Conservation (phyloP, 2,329 filamentous ascomycete genomes). For the Cryoendolithus antarcticus region DNA sequence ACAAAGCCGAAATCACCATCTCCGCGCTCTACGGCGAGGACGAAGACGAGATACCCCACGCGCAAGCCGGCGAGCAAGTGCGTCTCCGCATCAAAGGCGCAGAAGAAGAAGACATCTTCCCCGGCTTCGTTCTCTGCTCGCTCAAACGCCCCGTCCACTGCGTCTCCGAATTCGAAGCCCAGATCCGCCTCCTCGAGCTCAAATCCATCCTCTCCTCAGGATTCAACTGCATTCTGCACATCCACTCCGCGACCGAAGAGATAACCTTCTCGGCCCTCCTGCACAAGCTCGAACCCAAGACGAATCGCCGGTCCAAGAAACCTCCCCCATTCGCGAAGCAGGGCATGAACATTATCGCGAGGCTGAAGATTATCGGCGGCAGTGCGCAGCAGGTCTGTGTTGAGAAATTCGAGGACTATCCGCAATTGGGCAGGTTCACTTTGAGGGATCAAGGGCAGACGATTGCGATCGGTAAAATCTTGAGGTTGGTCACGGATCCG, state of each 20-base stretch:
- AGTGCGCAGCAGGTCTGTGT: constrained; percentile 73
- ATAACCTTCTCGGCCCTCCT: constrained; percentile 80
- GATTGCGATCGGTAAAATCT: constrained; percentile 98
- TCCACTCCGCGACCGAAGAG: constrained; percentile 95
- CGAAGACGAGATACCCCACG: constrained; percentile 74
- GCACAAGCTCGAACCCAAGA: constrained; percentile 93
- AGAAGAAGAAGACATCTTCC: constrained; percentile 93
- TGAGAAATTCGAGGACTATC: constrained; percentile 90
- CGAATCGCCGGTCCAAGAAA: constrained; percentile 81
- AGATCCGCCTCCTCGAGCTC: constrained; percentile 88
- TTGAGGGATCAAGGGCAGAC: constrained; percentile 87
- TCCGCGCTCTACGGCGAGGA: constrained; percentile 87
- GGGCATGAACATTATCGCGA: constrained; percentile 77
- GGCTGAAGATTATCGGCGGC: constrained; percentile 74
- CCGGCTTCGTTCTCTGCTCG: constrained; percentile 92
- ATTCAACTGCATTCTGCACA: constrained; percentile 95
- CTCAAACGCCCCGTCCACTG: constrained; percentile 88
- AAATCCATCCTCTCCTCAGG: constrained; percentile 89
- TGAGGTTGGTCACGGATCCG: constrained; percentile 57
- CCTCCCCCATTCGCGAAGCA: constrained; percentile 81
- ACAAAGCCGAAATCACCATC: constrained; percentile 68
- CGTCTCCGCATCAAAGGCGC: constrained; percentile 84
- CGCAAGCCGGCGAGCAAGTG: constrained; percentile 88
- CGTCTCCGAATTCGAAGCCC: constrained; percentile 81
- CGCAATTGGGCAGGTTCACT: constrained; percentile 84